These are phyloP conservation scores for Cladophialophora chaetospira DNA, from an alignment of 2,329 filamentous ascomycete genomes.

Conservation along the genomic window DNA sequence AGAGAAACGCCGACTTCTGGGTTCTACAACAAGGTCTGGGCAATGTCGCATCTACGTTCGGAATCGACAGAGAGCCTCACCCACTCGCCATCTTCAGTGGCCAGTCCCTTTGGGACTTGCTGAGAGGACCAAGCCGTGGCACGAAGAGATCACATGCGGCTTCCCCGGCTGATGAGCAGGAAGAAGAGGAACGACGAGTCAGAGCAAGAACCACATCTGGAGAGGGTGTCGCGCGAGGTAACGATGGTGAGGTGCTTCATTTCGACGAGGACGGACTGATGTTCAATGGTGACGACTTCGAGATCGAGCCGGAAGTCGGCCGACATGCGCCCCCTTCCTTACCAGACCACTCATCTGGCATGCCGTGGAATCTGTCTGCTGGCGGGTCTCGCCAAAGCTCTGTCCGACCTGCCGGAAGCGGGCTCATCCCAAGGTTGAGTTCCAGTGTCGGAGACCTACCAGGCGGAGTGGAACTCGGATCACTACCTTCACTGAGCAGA, in stretches of 20 bases:
- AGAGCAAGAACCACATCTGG: conserved; percentile 38
- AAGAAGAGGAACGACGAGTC: conserved; percentile 38
- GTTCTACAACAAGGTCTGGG: conserved; percentile 61
- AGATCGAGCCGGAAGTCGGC: conserved; percentile 60
- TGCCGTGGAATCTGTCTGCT: conserved; percentile 67
- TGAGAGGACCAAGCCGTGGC: conserved; percentile 40
- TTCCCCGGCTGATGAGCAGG: conserved; percentile 33
- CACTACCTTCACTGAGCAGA: conserved; percentile 39
- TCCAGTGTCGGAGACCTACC: conserved; percentile 39
- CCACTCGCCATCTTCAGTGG: conserved; percentile 64
- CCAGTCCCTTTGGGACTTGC: conserved; percentile 52
- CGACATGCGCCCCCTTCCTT: conserved; percentile 68
- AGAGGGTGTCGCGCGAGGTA: conserved; percentile 39
- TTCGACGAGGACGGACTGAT: conserved; percentile 40
- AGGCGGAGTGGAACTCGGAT: conserved; percentile 29
- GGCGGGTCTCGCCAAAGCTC: conserved; percentile 53
- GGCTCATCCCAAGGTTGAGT: conserved; percentile 37
- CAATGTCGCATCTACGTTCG: conserved; percentile 53
- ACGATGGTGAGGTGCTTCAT: conserved; percentile 20
- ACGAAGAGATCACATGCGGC: conserved; percentile 37
- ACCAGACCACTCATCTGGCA: conserved; percentile 66
- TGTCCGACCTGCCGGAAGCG: conserved; percentile 40
- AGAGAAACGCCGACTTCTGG: conserved; percentile 65
- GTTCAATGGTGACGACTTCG: conserved; percentile 43
- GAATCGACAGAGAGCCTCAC: conserved; percentile 43